Conservation (phyloP, 352 stramenopile genomes). For the Phytophthora syringae region DNA sequence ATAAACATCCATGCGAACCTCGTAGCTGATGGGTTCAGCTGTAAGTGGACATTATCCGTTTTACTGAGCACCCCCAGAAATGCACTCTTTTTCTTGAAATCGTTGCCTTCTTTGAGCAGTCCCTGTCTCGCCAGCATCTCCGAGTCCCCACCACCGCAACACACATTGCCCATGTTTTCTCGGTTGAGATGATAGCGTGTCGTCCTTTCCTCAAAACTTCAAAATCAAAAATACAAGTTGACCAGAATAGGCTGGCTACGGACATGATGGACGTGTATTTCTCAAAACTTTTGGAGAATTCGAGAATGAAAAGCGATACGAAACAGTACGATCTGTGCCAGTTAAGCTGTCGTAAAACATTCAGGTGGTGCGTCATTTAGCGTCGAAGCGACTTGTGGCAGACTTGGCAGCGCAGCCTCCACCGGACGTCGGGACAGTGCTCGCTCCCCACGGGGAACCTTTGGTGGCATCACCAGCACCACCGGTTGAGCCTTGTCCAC, state of each 20-base stretch:
- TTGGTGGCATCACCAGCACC: constrained; percentile 15
- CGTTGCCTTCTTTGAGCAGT: constrained; percentile 67
- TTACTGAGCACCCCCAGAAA: constrained; percentile 71
- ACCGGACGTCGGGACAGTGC: constrained; percentile 15
- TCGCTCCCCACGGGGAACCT: constrained; percentile 26
- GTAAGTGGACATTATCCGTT: constrained; percentile 63
- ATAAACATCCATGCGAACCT: constrained; percentile 24
- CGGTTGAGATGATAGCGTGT: not conserved
- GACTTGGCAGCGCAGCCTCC: constrained; percentile 28
- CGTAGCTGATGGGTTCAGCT: constrained; percentile 58
- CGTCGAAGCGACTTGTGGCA: constrained; percentile 12
- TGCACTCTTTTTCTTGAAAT: constrained; percentile 76
- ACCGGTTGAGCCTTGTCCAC: not conserved
- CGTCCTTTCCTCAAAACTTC: constrained; percentile 9
- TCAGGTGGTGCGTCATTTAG: constrained; percentile 8
- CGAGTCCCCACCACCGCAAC: constrained; percentile 57
- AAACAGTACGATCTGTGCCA: constrained; percentile 7
- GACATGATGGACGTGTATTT: constrained; percentile 8
- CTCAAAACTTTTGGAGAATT: constrained; percentile 13
- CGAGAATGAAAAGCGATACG: constrained; percentile 10
- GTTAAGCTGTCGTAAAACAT: constrained; percentile 15
- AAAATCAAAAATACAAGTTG: constrained; percentile 24
- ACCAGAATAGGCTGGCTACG: constrained; percentile 23
- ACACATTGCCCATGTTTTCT: constrained; percentile 70
- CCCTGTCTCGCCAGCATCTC: constrained; percentile 69